Evolutionary conservation across 2,329 filamentous ascomycete genomes (phyloP).

Genomic region (Exserohilum rostratum): DNA sequence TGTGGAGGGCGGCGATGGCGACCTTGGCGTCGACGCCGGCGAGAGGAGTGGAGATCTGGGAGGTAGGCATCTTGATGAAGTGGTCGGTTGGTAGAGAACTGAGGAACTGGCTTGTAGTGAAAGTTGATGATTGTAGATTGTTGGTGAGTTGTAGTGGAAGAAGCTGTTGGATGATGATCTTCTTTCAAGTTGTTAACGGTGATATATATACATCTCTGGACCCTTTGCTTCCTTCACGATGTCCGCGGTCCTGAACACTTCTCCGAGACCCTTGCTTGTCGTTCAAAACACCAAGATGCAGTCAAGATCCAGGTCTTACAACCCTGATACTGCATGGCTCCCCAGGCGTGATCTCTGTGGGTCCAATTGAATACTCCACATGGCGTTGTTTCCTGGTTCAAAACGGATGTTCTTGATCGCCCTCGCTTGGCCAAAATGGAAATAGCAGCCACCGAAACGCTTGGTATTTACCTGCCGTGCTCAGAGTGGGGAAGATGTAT

Average conservation of each 20-base stretch:
- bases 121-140: not conserved
- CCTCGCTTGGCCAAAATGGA: not conserved
- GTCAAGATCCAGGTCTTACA: conserved; percentile 12
- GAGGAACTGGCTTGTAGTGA: conserved; percentile 7
- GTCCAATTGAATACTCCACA: not conserved
- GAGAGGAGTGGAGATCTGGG: conserved; percentile 46
- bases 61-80: conserved; percentile 43
- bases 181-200: not conserved
- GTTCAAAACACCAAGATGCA: conserved; percentile 15
- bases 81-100: not conserved
- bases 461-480: conserved; percentile 6
- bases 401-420: conserved; percentile 5
- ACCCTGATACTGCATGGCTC: conserved; percentile 4
- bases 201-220: conserved; percentile 11
- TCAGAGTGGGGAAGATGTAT: conserved; percentile 13
- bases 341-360: not conserved
- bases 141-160: conserved; percentile 5
- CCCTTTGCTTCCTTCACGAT: not conserved
- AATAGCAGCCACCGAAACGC: conserved; percentile 27
- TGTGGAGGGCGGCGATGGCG: conserved; percentile 47
- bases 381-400: conserved; percentile 3
- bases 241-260: not conserved
- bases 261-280: not conserved
- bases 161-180: conserved; percentile 6
- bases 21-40: conserved; percentile 27